A percentile compares a stretch with the other conserved stretches of the same genome.
Conservation (phyloP, 2,329 filamentous ascomycete species). For the Cucurbitaria berberidis region DNA sequence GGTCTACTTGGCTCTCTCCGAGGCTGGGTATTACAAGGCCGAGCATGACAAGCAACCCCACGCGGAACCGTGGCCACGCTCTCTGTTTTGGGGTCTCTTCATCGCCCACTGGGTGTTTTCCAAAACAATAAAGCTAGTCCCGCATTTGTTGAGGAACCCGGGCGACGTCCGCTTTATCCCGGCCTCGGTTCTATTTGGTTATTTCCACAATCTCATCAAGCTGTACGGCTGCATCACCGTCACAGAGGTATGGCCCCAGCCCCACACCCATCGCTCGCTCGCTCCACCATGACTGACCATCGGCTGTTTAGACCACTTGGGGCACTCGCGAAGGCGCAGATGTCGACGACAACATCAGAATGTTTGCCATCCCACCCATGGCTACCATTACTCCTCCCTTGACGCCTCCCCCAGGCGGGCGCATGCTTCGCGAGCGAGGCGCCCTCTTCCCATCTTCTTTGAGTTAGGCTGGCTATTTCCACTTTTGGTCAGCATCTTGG, state of each 20-base stretch:
- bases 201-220: constrained; percentile 92
- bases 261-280: constrained; percentile 34
- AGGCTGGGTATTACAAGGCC: constrained; percentile 38
- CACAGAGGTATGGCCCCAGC: constrained; percentile 45
- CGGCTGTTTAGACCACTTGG: constrained; percentile 79
- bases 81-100: constrained; percentile 42
- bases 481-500: constrained; percentile 34
- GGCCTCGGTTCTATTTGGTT: constrained; percentile 88
- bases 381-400: constrained; percentile 43
- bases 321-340: constrained; percentile 92
- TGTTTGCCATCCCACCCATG: constrained; percentile 46
- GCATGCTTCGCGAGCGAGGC: constrained; percentile 46
- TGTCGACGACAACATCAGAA: constrained; percentile 62
- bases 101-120: constrained; percentile 68
- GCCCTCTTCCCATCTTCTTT: constrained; percentile 33
- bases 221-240: constrained; percentile 81
- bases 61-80: constrained; percentile 29
- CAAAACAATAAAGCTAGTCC: constrained; percentile 89
- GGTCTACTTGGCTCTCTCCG: constrained; percentile 40
- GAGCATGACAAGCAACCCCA: constrained; percentile 21
- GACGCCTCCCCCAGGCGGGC: constrained; percentile 42
- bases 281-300: constrained; percentile 24
- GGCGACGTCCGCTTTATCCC: constrained; percentile 80
- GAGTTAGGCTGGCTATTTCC: constrained; percentile 35
- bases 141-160: constrained; percentile 84